Conservation (phyloP, 768 basidiomycete species). For the Leccinum boreale region DNA sequence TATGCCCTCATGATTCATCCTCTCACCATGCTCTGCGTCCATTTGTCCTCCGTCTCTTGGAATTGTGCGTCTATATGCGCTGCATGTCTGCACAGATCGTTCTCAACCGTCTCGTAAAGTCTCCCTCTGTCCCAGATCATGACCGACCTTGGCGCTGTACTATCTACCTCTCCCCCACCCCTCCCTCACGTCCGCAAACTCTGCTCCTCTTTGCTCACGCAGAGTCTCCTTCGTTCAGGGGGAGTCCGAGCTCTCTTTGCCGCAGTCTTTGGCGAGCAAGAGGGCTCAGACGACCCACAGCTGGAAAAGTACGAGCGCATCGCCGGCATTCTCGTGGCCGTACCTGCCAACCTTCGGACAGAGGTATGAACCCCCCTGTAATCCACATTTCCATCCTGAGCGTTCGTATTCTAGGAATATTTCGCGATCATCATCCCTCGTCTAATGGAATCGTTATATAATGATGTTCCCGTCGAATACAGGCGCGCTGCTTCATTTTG, state of each 20-base stretch:
- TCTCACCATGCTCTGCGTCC: slow-evolving; percentile 48
- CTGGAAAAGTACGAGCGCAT: slow-evolving; percentile 75
- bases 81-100: slow-evolving; percentile 8
- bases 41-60: slow-evolving; percentile 52
- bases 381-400: slow-evolving; percentile 2
- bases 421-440: slow-evolving; percentile 52
- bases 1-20: slow-evolving; percentile 36
- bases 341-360: slow-evolving; percentile 53
- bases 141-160: slow-evolving; percentile 56
- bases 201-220: slow-evolving; percentile 62
- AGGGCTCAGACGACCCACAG: slow-evolving; percentile 46
- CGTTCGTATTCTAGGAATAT: slow-evolving; percentile 49
- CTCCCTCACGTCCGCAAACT: slow-evolving; percentile 54
- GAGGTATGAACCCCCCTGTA: slow-evolving; percentile 41
- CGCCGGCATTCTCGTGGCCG: slow-evolving; percentile 56
- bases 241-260: slow-evolving; percentile 69
- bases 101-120: slow-evolving; percentile 30
- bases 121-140: slow-evolving; percentile 66
- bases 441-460: slow-evolving; percentile 48
- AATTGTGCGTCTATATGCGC: slow-evolving; percentile 48
- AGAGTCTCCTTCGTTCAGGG: slow-evolving; percentile 65
- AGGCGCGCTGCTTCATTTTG: slow-evolving; percentile 65
- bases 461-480: slow-evolving; percentile 37
- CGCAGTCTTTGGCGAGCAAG: slow-evolving; percentile 66
- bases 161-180: slow-evolving; percentile 42